A percentile compares a stretch with the other conserved stretches of the same genome.
Evolutionary conservation across 768 basidiomycete genomes (phyloP).

Genomic region (Rhodosporidiobolus odoratus): DNA sequence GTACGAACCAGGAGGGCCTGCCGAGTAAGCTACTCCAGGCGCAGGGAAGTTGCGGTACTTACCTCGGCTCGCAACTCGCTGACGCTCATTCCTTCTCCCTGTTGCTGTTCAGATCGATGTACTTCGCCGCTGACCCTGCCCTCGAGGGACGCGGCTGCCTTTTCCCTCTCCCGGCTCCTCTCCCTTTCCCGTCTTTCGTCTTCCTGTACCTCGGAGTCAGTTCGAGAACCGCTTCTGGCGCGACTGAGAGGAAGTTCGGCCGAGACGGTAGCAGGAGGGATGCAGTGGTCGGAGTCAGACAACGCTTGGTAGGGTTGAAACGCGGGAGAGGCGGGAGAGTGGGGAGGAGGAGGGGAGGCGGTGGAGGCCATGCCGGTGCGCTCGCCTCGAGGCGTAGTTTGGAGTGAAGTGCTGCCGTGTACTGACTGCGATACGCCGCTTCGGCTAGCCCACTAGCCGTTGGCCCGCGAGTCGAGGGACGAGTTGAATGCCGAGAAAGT

Average conservation of each 20-base stretch:
- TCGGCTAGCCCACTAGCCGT: too few species aligned
- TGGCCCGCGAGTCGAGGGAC: too few species aligned
- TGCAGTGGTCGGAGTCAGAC: slow-evolving; percentile 13
- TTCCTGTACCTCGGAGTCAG: slow-evolving; percentile 21
- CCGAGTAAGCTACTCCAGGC: too few species aligned
- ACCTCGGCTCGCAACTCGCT: slow-evolving; percentile 27
- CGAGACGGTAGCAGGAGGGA: neutral
- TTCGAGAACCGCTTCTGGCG: slow-evolving; percentile 15
- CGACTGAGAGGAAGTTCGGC: neutral
- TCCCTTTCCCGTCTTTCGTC: slow-evolving; percentile 16
- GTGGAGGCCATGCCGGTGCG: neutral
- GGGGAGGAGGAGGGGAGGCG: neutral
- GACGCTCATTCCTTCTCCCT: slow-evolving; percentile 3
- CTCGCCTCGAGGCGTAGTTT: too few species aligned
- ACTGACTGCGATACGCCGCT: too few species aligned
- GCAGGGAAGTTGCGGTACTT: neutral
- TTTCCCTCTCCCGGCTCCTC: neutral
- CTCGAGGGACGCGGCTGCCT: neutral
- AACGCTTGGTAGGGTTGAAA: neutral
- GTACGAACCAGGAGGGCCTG: neutral
- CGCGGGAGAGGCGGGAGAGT: neutral
- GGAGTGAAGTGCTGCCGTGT: too few species aligned
- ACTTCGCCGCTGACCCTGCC: neutral
- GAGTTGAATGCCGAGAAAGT: neutral
- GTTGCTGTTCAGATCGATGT: neutral